Evolutionary conservation across 495 filamentous ascomycete genomes (phyloP).

Genomic region (Tuber microsphaerosporum): DNA sequence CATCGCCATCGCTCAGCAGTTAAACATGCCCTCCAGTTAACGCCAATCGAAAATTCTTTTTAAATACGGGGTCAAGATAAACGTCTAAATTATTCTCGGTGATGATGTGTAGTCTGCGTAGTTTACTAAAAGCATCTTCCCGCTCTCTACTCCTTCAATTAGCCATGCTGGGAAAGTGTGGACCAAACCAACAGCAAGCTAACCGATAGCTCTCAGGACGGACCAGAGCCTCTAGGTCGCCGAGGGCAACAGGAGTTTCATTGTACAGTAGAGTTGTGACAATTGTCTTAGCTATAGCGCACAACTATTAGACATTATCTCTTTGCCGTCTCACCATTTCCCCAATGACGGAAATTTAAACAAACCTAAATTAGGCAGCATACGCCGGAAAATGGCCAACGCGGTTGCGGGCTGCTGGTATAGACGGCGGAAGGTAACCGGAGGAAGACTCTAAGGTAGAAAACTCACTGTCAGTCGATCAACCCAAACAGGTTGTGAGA

Average conservation of each 20-base stretch:
- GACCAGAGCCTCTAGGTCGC: constrained; percentile 79
- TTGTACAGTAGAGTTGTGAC: constrained; percentile 92
- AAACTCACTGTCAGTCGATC: constrained; percentile 2
- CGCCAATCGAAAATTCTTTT: constrained; percentile 55
- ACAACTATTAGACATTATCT: constrained; percentile 12
- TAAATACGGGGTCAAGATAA: constrained; percentile 35
- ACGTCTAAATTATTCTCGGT: constrained; percentile 40
- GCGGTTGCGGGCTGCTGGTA: constrained; percentile 95
- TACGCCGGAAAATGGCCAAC: constrained; percentile 91
- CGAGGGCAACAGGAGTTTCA: constrained; percentile 62
- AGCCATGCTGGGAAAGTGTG: neutral
- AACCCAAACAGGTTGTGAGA: neutral
- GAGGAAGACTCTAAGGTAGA: constrained; percentile 61
- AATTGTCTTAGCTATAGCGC: constrained; percentile 72
- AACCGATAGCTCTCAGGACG: constrained; percentile 62
- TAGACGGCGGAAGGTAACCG: constrained; percentile 75
- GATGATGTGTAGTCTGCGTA: constrained; percentile 77
- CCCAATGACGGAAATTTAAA: constrained; percentile 9
- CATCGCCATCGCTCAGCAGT: neutral
- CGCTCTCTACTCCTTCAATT: constrained; percentile 52
- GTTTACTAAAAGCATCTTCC: constrained; percentile 71
- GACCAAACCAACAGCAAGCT: constrained; percentile 16
- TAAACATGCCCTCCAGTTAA: constrained; percentile 60
- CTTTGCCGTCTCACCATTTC: neutral
- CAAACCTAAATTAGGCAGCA: constrained; percentile 84